These are phyloP conservation scores for Pholiota molesta DNA, from an alignment of 768 basidiomycete genomes.

Conservation along the genomic window DNA sequence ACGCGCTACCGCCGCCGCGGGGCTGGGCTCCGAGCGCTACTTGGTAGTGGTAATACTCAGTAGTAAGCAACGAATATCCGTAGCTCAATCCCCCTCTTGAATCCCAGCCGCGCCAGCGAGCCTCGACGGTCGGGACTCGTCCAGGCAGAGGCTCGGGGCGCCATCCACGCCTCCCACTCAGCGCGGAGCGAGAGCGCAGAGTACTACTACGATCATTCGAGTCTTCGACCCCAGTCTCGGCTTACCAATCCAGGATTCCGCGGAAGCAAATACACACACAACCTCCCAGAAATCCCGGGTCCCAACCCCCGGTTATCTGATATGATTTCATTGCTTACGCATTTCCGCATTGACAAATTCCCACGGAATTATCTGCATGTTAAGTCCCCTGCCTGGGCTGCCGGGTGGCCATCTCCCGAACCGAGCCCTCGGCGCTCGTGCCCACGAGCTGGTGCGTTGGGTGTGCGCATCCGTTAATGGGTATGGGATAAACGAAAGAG, in stretches of 20 bases:
- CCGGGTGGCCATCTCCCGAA: neutral
- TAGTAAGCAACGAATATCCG: neutral
- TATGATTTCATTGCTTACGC: neutral
- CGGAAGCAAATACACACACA: neutral
- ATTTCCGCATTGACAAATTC: too few relatives aligned
- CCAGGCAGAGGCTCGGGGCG: neutral
- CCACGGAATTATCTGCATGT: neutral
- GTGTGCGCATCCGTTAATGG: neutral
- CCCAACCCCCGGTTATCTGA: neutral
- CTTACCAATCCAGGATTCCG: neutral
- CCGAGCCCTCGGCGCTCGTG: neutral
- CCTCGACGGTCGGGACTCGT: neutral
- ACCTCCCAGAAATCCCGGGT: neutral
- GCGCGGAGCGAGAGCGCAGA: too few relatives aligned
- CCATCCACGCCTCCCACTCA: neutral
- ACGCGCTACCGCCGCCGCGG: too few relatives aligned
- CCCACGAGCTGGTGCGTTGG: neutral
- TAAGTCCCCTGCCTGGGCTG: neutral
- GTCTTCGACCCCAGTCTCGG: neutral
- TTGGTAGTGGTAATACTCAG: too few relatives aligned
- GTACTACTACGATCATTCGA: too few relatives aligned
- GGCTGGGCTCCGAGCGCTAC: too few relatives aligned
- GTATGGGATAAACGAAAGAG: conserved; percentile 4
- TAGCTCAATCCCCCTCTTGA: neutral
- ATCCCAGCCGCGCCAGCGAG: neutral